phyloP scores from a whole-genome alignment of 192 early-diverging fungal genomes.

The Rhizoclosmatium sp. region DNA sequence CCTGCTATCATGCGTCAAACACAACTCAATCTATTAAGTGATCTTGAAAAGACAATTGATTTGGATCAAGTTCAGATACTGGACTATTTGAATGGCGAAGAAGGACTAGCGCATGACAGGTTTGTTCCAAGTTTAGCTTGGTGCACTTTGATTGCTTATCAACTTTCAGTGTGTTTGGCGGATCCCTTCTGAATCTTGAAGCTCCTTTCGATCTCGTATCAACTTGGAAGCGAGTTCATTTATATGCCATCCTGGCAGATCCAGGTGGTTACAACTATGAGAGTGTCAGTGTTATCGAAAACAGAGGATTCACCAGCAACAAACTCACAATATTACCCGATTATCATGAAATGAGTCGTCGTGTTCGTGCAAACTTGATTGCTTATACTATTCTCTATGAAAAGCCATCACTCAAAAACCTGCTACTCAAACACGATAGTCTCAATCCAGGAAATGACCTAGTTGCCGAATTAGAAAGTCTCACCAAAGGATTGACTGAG shows the following conservation, averaged over 20 bases:
- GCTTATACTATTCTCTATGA: constrained; percentile 27
- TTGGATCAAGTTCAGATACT: constrained; percentile 23
- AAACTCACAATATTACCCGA: background rate
- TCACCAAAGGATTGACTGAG: background rate
- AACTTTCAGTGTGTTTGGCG: constrained; percentile 16
- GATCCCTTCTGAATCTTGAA: background rate
- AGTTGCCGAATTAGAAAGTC: background rate
- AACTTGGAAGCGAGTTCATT: constrained; percentile 27
- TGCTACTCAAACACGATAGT: background rate
- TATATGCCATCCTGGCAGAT: constrained; percentile 5
- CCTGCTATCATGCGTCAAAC: no score
- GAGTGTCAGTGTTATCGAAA: no score
- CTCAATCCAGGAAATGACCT: background rate
- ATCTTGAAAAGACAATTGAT: constrained; percentile 17
- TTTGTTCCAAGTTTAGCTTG: background rate
- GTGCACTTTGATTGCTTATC: background rate
- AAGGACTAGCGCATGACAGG: background rate
- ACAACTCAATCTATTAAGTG: no score
- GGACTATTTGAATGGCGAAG: constrained; percentile 35
- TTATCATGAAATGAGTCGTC: constrained; percentile 11
- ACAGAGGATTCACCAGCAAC: no score
- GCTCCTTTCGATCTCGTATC: constrained; percentile 3
- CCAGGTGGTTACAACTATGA: constrained; percentile 17
- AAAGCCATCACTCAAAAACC: background rate
- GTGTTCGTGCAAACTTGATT: constrained; percentile 22